phyloP scores from a whole-genome alignment of 2,329 filamentous ascomycete genomes.

The Rhynchosporium secalis region DNA sequence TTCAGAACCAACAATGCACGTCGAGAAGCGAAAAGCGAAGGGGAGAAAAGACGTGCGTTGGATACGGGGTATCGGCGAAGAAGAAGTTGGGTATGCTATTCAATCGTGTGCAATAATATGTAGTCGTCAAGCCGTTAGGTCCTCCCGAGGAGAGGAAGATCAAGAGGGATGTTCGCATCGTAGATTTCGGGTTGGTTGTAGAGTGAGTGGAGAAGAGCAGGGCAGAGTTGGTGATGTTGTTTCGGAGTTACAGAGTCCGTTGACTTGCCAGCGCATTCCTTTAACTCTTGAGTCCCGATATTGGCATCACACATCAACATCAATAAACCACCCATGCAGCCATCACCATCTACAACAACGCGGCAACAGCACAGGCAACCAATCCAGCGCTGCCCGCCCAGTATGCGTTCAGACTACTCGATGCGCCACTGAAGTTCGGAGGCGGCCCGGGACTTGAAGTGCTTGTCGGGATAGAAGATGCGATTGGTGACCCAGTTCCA shows the following conservation, averaged over 20 bases:
- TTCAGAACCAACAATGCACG: conserved; percentile 14
- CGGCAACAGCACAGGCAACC: conserved; percentile 51
- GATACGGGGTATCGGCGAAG: conserved; percentile 34
- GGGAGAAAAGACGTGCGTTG: conserved; percentile 19
- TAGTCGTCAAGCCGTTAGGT: conserved; percentile 33
- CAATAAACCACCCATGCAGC: conserved; percentile 7
- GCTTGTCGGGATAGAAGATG: conserved; percentile 31
- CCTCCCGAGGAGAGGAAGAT: conserved; percentile 23
- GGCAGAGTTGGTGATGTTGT: not conserved
- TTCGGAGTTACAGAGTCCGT: not conserved
- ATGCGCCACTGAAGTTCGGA: conserved; percentile 46
- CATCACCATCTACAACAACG: conserved; percentile 49
- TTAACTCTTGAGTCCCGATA: conserved; percentile 14
- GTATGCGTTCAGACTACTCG: conserved; percentile 45
- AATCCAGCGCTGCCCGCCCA: conserved; percentile 51
- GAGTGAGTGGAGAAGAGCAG: not conserved
- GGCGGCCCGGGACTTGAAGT: conserved; percentile 35
- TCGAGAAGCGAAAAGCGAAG: conserved; percentile 17
- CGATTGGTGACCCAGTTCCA: conserved; percentile 22
- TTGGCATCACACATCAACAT: conserved; percentile 15
- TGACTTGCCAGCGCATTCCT: not conserved
- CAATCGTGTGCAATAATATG: not conserved
- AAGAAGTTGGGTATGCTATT: conserved; percentile 11
- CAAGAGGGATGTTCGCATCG: conserved; percentile 31
- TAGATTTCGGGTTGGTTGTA: conserved; percentile 15